These are phyloP conservation scores for Colletotrichum siamense DNA, from an alignment of 2,329 filamentous ascomycete genomes.

Conservation along the genomic window DNA sequence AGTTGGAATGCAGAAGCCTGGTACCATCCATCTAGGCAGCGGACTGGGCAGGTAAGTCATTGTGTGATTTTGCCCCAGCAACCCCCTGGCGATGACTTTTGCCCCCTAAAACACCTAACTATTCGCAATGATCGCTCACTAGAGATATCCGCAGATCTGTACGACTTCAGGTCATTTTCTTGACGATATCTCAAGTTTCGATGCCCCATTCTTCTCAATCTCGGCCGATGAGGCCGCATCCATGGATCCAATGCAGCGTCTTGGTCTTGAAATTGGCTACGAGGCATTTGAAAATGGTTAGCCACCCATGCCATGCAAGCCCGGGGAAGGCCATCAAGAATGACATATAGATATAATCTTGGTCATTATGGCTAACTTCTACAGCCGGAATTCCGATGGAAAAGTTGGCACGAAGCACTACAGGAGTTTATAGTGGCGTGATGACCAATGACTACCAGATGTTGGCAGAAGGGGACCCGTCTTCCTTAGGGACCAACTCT, in stretches of 20 bases:
- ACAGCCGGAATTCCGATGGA: slow-evolving; percentile 22
- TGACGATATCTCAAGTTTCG: neutral
- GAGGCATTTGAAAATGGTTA: slow-evolving; percentile 4
- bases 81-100: neutral
- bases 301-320: neutral
- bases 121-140: neutral
- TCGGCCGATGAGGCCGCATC: neutral
- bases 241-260: slow-evolving; percentile 2
- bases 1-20: neutral
- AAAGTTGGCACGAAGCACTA: slow-evolving; percentile 27
- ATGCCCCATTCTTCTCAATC: neutral
- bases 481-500: slow-evolving; percentile 25
- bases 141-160: neutral
- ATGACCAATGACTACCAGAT: slow-evolving; percentile 41
- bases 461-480: slow-evolving; percentile 28
- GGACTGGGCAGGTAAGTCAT: neutral
- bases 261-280: neutral
- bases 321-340: neutral
- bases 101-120: neutral
- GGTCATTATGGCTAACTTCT: neutral
- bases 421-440: slow-evolving; percentile 36
- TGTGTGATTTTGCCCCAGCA: neutral
- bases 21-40: neutral
- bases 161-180: neutral
- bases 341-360: neutral